phyloP scores from a whole-genome alignment of 305 asterid genomes.

The Rubia occidens region DNA sequence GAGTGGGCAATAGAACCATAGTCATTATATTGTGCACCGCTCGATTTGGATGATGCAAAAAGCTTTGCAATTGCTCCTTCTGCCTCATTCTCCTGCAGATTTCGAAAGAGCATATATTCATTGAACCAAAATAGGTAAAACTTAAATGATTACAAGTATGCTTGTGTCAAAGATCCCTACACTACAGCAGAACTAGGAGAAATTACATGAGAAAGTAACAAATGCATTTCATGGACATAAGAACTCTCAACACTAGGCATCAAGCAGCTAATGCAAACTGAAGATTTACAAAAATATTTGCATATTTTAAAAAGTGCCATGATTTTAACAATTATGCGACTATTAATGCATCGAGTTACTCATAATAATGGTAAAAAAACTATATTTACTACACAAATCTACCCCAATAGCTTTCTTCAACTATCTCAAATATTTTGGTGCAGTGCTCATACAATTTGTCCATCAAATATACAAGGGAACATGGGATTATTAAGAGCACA shows the following conservation, averaged over 20 bases:
- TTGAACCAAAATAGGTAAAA: slow-evolving; percentile 1
- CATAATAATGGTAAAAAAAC: neutral
- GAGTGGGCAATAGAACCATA: slow-evolving; percentile 51
- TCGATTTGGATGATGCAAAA: slow-evolving; percentile 63
- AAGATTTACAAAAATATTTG: neutral
- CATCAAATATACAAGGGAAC: neutral
- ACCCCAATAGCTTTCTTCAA: neutral
- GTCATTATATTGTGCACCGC: slow-evolving; percentile 40
- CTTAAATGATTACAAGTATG: neutral
- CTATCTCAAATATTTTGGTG: neutral
- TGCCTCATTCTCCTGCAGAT: slow-evolving; percentile 43
- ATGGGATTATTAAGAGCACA: neutral
- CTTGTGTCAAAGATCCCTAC: neutral
- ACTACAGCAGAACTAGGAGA: neutral
- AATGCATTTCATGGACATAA: neutral
- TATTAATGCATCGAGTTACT: neutral
- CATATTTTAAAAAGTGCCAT: neutral
- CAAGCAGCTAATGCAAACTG: neutral
- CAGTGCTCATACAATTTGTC: neutral
- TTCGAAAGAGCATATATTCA: neutral
- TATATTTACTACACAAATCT: neutral
- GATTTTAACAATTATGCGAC: neutral
- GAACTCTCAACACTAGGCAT: neutral
- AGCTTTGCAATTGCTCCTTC: slow-evolving; percentile 78
- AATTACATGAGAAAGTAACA: neutral